Evolutionary conservation across 805 yeast genomes (phyloP).

Genomic region (Alloascoidea africana): DNA sequence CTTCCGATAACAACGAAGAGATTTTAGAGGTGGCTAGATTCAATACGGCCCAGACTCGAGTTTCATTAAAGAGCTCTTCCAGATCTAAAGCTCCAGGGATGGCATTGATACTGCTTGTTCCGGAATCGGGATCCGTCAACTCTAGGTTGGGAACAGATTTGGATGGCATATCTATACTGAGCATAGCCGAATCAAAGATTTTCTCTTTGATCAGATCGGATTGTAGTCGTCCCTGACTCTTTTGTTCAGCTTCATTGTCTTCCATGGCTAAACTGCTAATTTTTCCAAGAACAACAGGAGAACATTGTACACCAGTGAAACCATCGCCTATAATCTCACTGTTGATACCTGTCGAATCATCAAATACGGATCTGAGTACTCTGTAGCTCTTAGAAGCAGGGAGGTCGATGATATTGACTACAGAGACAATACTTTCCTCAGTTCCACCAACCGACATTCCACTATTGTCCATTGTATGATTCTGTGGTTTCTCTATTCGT

Average conservation of each 20-base stretch:
- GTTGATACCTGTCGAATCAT: constrained; percentile 19
- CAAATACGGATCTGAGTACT: constrained; percentile 19
- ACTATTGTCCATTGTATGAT: not conserved
- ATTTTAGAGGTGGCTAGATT: constrained; percentile 14
- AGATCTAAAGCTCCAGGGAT: not conserved
- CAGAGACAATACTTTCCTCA: constrained; percentile 16
- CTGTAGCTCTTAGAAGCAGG: constrained; percentile 11
- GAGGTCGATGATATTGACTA: constrained; percentile 21
- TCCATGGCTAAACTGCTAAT: too few species aligned
- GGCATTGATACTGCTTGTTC: not conserved
- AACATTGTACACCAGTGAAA: constrained; percentile 6
- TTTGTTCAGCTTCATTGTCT: not conserved
- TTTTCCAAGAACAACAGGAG: not conserved
- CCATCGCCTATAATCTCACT: constrained; percentile 23
- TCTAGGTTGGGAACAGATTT: too few species aligned
- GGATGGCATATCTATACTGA: too few species aligned
- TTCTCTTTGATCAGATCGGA: not conserved
- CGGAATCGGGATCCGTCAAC: not conserved
- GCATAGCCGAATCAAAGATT: not conserved
- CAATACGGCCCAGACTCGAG: constrained; percentile 20
- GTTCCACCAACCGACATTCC: constrained; percentile 4
- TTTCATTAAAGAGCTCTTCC: not conserved
- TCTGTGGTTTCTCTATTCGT: constrained; percentile 4
- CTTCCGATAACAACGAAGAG: constrained; percentile 9
- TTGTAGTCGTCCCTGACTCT: not conserved